Percentiles rank a stretch among this genome's conserved stretches.
phyloP scores from a whole-genome alignment of 176 grass and related monocot genomes.

The Neostapfia colusana region DNA sequence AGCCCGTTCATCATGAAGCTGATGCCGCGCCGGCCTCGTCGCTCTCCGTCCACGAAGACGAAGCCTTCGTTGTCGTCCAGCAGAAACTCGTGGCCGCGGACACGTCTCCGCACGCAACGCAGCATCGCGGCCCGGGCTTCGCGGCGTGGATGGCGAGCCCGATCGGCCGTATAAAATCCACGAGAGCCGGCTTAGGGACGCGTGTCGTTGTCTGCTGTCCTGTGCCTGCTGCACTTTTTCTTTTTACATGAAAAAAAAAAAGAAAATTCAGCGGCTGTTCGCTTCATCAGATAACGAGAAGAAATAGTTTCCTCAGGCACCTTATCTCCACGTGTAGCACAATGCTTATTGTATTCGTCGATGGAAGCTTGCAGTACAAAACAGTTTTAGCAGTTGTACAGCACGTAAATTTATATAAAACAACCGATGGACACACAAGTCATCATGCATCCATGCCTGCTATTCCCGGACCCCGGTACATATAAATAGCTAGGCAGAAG shows the following conservation, averaged over 20 bases:
- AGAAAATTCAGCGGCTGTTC: too few relatives aligned
- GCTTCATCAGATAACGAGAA: too few relatives aligned
- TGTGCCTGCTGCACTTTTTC: neutral
- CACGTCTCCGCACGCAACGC: neutral
- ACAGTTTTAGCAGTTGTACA: neutral
- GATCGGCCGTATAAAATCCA: too few relatives aligned
- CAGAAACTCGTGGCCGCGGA: neutral
- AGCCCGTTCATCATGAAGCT: too few relatives aligned
- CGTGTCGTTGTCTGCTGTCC: neutral
- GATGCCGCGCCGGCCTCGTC: too few relatives aligned
- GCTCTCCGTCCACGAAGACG: too few relatives aligned
- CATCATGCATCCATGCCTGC: neutral
- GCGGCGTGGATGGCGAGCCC: too few relatives aligned
- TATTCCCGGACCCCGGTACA: neutral
- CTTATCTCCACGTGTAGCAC: neutral
- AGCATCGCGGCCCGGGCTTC: neutral
- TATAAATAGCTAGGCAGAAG: slow-evolving; percentile 30
- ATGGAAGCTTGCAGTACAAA: neutral
- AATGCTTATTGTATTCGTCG: neutral
- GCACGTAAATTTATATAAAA: neutral
- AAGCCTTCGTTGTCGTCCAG: too few relatives aligned
- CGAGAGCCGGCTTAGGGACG: neutral
- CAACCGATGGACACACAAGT: neutral
- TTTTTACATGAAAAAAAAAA: neutral
- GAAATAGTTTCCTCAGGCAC: neutral